A percentile compares a stretch with the other conserved stretches of the same genome.
Conservation (phyloP, 164 flowering plant genomes). For the Magnolia kwangsiensis region DNA sequence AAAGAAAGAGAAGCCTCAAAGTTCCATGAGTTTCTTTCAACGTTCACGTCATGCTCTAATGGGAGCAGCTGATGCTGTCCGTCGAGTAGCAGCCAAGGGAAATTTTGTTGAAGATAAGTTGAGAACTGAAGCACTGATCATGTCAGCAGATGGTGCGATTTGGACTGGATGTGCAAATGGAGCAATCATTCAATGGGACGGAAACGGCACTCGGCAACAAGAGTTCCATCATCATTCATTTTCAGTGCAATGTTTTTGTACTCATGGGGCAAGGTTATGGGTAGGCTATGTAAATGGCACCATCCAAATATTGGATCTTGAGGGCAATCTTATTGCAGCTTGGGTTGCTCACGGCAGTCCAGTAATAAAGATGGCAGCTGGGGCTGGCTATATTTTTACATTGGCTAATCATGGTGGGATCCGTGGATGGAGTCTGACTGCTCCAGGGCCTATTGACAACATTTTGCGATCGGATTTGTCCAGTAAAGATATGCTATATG, state of each 20-base stretch:
- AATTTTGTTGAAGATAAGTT: slow-evolving; percentile 66
- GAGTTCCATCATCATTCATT: slow-evolving; percentile 58
- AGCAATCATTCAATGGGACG: slow-evolving; percentile 88
- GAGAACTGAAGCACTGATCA: slow-evolving; percentile 70
- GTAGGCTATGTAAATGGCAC: slow-evolving; percentile 84
- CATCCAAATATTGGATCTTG: slow-evolving; percentile 76
- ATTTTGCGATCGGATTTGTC: slow-evolving; percentile 68
- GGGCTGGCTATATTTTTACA: slow-evolving; percentile 60
- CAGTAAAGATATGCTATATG: slow-evolving; percentile 45
- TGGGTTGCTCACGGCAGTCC: slow-evolving; percentile 91
- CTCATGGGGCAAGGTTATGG: slow-evolving; percentile 67
- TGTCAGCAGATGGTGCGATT: slow-evolving; percentile 73
- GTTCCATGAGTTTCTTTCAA: slow-evolving; percentile 56
- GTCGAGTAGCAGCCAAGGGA: slow-evolving; percentile 78
- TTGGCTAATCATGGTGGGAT: slow-evolving; percentile 96
- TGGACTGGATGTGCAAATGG: slow-evolving; percentile 93
- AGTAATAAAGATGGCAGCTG: slow-evolving; percentile 69
- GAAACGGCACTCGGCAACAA: slow-evolving; percentile 71
- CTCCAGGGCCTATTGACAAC: slow-evolving; percentile 80
- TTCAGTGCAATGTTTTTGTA: slow-evolving; percentile 72
- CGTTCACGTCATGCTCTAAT: slow-evolving; percentile 94
- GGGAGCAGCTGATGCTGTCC: slow-evolving; percentile 99
- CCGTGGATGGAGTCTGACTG: slow-evolving; percentile 79
- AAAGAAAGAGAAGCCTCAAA: slow-evolving; percentile 78
- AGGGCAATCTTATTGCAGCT: slow-evolving; percentile 70